Evolutionary conservation across 2,329 filamentous ascomycete species (phyloP).

Genomic region (Nemania sp.): DNA sequence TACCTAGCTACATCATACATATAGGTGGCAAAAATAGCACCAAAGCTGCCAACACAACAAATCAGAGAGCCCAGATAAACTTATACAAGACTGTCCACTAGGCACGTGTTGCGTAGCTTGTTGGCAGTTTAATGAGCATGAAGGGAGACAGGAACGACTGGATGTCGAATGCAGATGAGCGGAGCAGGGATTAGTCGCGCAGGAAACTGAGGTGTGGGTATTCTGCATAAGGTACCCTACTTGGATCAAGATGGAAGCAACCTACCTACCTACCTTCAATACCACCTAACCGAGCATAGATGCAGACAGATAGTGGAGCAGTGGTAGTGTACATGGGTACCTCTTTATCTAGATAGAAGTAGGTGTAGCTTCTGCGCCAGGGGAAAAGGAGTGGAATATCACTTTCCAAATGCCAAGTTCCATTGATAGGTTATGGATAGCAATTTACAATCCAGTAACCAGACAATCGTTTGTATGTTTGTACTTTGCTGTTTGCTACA

Average conservation of each 20-base stretch:
- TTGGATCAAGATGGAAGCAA: too few relatives aligned
- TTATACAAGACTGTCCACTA: neutral
- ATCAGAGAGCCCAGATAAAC: too few relatives aligned
- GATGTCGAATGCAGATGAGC: conserved; percentile 12
- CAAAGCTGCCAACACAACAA: conserved; percentile 5
- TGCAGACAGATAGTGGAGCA: too few relatives aligned
- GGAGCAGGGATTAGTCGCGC: conserved; percentile 11
- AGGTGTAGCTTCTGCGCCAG: neutral
- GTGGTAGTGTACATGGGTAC: too few relatives aligned
- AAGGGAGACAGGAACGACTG: conserved; percentile 16
- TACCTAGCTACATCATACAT: neutral
- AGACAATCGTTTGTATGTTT: neutral
- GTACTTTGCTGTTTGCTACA: neutral
- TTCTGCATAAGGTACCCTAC: too few relatives aligned
- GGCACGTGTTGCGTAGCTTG: neutral
- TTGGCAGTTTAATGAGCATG: conserved; percentile 16
- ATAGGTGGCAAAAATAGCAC: conserved; percentile 7
- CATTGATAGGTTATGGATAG: too few relatives aligned
- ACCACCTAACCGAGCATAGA: too few relatives aligned
- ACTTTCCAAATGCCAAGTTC: neutral
- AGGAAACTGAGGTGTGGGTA: too few relatives aligned
- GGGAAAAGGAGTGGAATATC: neutral
- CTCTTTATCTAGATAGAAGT: too few relatives aligned
- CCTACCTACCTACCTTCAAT: too few relatives aligned
- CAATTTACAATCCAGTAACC: neutral